These are phyloP conservation scores for Phytophthora capsici DNA, from an alignment of 352 stramenopile genomes.

Conservation along the genomic window DNA sequence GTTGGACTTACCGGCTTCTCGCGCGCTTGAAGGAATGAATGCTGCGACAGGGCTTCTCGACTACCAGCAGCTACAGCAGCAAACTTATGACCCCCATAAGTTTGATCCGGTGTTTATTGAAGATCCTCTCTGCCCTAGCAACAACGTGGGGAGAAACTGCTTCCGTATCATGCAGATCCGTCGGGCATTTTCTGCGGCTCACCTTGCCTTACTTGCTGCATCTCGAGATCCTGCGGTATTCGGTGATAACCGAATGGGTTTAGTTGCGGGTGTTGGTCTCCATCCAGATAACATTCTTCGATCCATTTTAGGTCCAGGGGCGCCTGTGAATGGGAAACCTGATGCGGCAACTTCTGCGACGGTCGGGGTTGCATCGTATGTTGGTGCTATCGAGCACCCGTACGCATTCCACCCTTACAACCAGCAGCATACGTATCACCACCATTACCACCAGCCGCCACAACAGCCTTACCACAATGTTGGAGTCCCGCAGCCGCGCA, in stretches of 20 bases:
- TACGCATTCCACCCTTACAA: slow-evolving; percentile 40
- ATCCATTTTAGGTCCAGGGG: slow-evolving; percentile 63
- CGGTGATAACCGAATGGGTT: slow-evolving; percentile 56
- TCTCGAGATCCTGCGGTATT: slow-evolving; percentile 64
- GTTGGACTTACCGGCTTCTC: slow-evolving; percentile 59
- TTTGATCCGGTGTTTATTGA: slow-evolving; percentile 96
- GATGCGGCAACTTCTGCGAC: slow-evolving; percentile 36
- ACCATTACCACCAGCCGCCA: slow-evolving; percentile 39
- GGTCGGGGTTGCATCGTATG: slow-evolving; percentile 31
- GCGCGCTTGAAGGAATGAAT: slow-evolving; percentile 35
- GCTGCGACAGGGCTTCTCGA: slow-evolving; percentile 47
- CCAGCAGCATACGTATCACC: slow-evolving; percentile 42
- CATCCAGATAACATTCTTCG: slow-evolving; percentile 85
- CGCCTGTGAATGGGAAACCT: slow-evolving; percentile 61
- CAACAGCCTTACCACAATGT: slow-evolving; percentile 40
- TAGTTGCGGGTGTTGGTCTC: slow-evolving; percentile 70
- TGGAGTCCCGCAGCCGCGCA: slow-evolving; percentile 23
- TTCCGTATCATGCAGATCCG: slow-evolving; percentile 95
- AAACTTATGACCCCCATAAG: slow-evolving; percentile 88
- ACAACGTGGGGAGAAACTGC: slow-evolving; percentile 97
- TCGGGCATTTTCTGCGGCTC: slow-evolving; percentile 75
- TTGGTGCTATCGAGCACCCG: slow-evolving; percentile 29
- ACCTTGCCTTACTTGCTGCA: slow-evolving; percentile 68
- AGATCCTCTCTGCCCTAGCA: slow-evolving; percentile 92
- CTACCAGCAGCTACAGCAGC: slow-evolving; percentile 46